These are phyloP conservation scores for Fusarium odoratissimum DNA, from an alignment of 2,329 filamentous ascomycete species.

Conservation along the genomic window DNA sequence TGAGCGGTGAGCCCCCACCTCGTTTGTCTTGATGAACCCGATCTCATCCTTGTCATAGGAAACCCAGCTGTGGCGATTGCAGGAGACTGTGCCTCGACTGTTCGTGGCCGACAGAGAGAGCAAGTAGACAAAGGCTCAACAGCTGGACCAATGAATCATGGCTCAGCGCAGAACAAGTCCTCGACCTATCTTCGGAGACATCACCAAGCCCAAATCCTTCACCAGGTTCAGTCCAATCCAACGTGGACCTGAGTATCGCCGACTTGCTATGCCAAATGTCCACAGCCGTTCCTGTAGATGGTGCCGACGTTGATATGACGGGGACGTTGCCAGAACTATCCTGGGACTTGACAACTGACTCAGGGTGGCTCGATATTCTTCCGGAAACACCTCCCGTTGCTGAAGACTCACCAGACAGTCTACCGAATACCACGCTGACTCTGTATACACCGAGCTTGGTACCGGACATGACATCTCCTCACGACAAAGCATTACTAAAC, in stretches of 20 bases:
- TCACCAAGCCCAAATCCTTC: neutral
- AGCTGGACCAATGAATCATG: conserved; percentile 10
- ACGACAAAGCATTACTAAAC: neutral
- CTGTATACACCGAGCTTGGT: neutral
- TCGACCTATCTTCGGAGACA: neutral
- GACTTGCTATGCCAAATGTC: conserved; percentile 10
- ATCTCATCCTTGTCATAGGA: neutral
- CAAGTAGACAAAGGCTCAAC: neutral
- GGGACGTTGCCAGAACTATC: neutral
- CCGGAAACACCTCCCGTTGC: neutral
- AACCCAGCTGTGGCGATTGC: conserved; percentile 5
- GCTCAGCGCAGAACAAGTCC: conserved; percentile 3
- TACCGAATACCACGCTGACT: neutral
- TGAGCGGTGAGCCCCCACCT: neutral
- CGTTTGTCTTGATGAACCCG: accelerated
- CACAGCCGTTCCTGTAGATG: neutral
- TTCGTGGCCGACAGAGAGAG: neutral
- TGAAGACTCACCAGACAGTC: neutral
- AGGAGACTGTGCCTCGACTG: neutral
- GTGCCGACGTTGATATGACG: neutral
- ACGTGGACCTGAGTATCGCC: neutral
- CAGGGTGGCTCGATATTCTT: conserved; percentile 4
- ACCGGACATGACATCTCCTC: conserved; percentile 3
- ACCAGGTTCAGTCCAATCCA: neutral
- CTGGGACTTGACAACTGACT: neutral